Evolutionary conservation across 2,329 filamentous ascomycete species (phyloP), one percentile per base, ranked within the genome.

Genomic region (Pyrenophora graminea): DNA sequence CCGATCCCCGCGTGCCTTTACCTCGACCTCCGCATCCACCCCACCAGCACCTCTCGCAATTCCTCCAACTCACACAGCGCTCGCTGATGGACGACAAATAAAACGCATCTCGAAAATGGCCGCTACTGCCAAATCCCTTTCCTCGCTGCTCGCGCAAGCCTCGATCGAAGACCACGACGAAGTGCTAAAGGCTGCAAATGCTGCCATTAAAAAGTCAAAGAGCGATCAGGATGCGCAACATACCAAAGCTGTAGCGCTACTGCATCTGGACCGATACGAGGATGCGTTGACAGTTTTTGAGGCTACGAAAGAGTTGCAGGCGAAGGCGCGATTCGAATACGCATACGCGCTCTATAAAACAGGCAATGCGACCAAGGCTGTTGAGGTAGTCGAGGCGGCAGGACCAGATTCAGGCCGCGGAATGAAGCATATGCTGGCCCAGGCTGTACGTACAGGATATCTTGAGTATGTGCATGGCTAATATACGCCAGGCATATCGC

Each of bases 321-420:
- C 82, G 33, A 74, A 75, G 50, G 89, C 86, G 59, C 67, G 75
- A 13, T 79, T 92, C 37, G 90, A 92, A 72, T 86, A 86, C 69
- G 84, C 88, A 2, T 95, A 95, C 76, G 87, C 88, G n/a, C 80
- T 92, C 17, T 95, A 94, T 76, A 94, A 92, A 77, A 82, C 84
- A 0, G 88, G 89, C 19, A 80, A 85, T 58, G 80, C 90, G 1
- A 77, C 81, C 17, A 85, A 87, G 49, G 89, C 90, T 17, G 79
- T 82, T 21, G 72, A 79, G 23, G 68, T 83, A 23, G 80, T 82
- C 19, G 73, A 76, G 9, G 67, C 65, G 4, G 66, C 70, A 23
- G 68, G 52, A 10, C 21, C 52, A 33, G 45, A 47, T 19, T 61
- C 67, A 39, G 71, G 73, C 9, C 76, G 83, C 62, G 84, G 82